Percentiles rank a stretch among this genome's conserved stretches.
These are phyloP conservation scores for Coniella vitis DNA, from an alignment of 2,329 filamentous ascomycete species.

Conservation along the genomic window DNA sequence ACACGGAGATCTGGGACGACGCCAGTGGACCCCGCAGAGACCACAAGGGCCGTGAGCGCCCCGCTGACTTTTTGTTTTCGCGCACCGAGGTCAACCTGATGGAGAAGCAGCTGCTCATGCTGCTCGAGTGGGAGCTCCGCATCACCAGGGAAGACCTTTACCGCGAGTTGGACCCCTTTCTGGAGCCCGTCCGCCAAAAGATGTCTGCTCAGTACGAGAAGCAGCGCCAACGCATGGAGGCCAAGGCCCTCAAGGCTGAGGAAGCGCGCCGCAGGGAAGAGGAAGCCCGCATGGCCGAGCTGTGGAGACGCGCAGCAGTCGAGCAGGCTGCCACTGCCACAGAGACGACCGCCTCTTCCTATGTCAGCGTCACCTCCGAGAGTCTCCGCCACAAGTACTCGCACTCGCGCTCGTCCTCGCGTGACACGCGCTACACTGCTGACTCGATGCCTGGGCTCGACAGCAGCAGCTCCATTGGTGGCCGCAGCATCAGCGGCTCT, in stretches of 20 bases:
- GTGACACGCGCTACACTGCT: slow-evolving; percentile 8
- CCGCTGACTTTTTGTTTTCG: slow-evolving; percentile 73
- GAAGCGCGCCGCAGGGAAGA: slow-evolving; percentile 21
- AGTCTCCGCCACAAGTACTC: slow-evolving; percentile 34
- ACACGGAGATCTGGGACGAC: slow-evolving; percentile 58
- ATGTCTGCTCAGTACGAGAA: slow-evolving; percentile 44
- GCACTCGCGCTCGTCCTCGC: slow-evolving; percentile 26
- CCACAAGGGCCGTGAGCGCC: slow-evolving; percentile 39
- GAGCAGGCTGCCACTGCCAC: slow-evolving; percentile 19
- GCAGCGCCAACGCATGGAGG: slow-evolving; percentile 38
- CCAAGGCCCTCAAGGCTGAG: slow-evolving; percentile 7
- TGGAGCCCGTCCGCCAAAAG: slow-evolving; percentile 70
- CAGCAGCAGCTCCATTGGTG: slow-evolving; percentile 26
- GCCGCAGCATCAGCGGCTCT: slow-evolving; percentile 40
- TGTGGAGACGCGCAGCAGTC: slow-evolving; percentile 26
- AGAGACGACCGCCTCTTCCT: slow-evolving; percentile 27
- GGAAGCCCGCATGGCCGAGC: slow-evolving; percentile 28
- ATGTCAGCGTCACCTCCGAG: slow-evolving; percentile 37
- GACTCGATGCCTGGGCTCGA: slow-evolving; percentile 33
- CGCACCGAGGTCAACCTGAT: slow-evolving; percentile 96
- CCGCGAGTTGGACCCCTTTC: slow-evolving; percentile 78
- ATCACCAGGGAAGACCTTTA: slow-evolving; percentile 83
- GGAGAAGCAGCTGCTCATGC: slow-evolving; percentile 96
- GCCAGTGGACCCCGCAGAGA: slow-evolving; percentile 1
- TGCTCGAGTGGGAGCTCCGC: slow-evolving; percentile 89